phyloP scores from a whole-genome alignment of 192 early-diverging fungal species.

The Podila epigama region DNA sequence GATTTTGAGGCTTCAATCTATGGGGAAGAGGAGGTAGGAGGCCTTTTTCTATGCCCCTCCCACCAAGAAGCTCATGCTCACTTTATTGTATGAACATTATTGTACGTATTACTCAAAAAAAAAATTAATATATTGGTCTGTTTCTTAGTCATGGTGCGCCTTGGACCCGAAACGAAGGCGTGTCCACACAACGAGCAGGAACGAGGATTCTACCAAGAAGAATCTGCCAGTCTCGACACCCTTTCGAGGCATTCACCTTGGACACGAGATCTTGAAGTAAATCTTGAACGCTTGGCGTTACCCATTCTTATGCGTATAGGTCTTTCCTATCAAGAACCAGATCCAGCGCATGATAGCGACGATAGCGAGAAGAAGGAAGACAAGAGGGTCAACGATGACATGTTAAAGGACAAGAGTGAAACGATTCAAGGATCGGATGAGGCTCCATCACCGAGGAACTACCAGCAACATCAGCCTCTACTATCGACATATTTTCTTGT shows the following conservation, averaged over 20 bases:
- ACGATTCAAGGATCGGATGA: no score
- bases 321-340: not conserved
- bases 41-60: no score
- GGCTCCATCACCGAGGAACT: no score
- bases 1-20: not conserved
- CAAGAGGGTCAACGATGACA: not conserved
- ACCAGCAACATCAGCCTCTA: not conserved
- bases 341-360: not conserved
- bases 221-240: not conserved
- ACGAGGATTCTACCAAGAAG: not conserved
- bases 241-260: constrained; percentile 12
- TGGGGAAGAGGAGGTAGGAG: no score
- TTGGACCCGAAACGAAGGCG: not conserved
- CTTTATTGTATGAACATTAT: no score
- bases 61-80: no score
- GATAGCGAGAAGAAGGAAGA: not conserved
- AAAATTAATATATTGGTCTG: not conserved
- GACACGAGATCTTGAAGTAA: constrained; percentile 13
- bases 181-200: not conserved
- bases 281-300: not conserved
- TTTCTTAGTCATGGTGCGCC: not conserved
- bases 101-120: not conserved
- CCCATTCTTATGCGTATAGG: constrained; percentile 10
- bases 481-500: constrained; percentile 9
- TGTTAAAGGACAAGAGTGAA: no score